Evolutionary conservation across 208 protist genomes (phyloP), one percentile per base, ranked within the genome.

Genomic region (Strigomonas culicis): DNA sequence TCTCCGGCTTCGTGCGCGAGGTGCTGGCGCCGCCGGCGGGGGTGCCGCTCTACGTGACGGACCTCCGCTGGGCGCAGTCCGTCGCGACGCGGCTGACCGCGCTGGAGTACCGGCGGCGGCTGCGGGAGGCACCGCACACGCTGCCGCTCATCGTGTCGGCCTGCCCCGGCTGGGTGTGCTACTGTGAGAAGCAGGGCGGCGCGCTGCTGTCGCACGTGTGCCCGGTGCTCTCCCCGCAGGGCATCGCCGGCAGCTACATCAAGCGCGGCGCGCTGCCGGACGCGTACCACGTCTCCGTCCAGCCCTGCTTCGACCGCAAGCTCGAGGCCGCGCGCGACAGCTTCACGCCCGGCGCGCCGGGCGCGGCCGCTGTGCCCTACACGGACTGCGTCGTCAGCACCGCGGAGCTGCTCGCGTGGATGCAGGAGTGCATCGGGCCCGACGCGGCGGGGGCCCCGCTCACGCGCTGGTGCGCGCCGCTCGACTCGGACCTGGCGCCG

Each of bases 221-320:
- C 52, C 83, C 82, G 2, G 89, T 95, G 1, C 97, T 98, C 73
- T 98, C 95, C 17, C 92, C 98, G 0, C 97, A 99, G 66, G 96
- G 98, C 62, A 93, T 99, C 39, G 97, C 98, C 55, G 97, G 97
- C 21, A 67, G 98, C 49, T 88, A 98, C 43, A 96, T 96, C 39
- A 86, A 98, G 61, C 83, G 68, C 25, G 34, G 31, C 0, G 19
- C 69, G 1, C 31, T 39, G 8, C 55, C 58, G 2, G 47, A 61
- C 2, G 31, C 92, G 24, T 99, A 95, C 68, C 97, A 99, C 70
- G 74, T 98, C 4, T 94, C 96, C 10, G 77, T 99, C 11, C 98
- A 99, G 89, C 97, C 98, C 1, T 99, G 98, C 82, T 99, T 94
- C 74, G 98, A 99, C 75, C 97, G 98, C 49, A 99, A 99, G 77